Conservation (phyloP, 345 rosid genomes). For the Dipteronia dyeriana region DNA sequence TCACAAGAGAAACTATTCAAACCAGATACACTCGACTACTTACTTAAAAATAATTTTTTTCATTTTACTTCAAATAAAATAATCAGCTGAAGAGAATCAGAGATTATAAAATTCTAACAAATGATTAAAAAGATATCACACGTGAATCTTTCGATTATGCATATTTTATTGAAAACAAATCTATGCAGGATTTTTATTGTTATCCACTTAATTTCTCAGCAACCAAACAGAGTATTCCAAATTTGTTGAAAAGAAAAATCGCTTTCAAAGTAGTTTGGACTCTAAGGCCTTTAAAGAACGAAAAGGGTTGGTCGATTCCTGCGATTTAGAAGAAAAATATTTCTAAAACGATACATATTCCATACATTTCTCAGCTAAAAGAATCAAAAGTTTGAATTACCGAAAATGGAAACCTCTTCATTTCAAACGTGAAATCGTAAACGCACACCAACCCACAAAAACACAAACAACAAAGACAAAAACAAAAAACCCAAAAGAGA, state of each 20-base stretch:
- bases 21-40: neutral
- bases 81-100: no score
- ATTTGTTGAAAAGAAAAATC: neutral
- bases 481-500: neutral
- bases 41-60: no score
- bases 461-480: neutral
- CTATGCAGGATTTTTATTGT: neutral
- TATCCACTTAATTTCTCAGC: neutral
- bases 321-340: neutral
- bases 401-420: neutral
- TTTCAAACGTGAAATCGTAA: neutral
- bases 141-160: no score
- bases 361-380: conserved; percentile 5
- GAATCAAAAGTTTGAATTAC: neutral
- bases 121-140: no score
- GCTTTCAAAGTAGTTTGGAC: neutral
- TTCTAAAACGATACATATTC: conserved; percentile 4
- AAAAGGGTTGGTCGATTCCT: neutral
- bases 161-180: no score
- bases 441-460: neutral
- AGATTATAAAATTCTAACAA: neutral
- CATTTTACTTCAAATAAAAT: neutral
- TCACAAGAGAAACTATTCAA: neutral
- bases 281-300: neutral
- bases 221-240: neutral